Conservation (phyloP, 306 rosid species). For the Cucurbita maxima region DNA sequence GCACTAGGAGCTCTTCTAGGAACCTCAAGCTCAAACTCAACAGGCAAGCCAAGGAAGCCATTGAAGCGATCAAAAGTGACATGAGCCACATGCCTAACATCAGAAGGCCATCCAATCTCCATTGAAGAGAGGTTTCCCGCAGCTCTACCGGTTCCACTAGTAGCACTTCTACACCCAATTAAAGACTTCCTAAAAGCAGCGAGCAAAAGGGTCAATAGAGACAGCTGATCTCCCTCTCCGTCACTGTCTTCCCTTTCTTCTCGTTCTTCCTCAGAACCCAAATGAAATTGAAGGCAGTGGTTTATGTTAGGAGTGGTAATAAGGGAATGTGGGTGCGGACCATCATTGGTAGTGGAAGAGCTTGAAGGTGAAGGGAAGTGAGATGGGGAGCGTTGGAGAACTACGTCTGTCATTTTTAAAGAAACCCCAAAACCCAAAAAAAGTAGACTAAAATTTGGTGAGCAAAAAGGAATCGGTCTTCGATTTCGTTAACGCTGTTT, state of each 20-base stretch:
- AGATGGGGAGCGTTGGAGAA: conserved; percentile 53
- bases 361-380: conserved; percentile 86
- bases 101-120: conserved; percentile 97
- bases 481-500: neutral
- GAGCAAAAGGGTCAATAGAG: conserved; percentile 55
- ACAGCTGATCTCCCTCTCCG: conserved; percentile 64
- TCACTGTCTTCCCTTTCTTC: conserved; percentile 37
- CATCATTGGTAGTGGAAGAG: conserved; percentile 45
- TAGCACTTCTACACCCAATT: conserved; percentile 45
- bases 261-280: conserved; percentile 16
- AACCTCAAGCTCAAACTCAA: conserved; percentile 87
- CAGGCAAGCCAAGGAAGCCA: conserved; percentile 96
- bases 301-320: conserved; percentile 33
- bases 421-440: neutral
- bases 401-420: conserved; percentile 65
- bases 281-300: conserved; percentile 18
- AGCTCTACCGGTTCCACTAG: neutral
- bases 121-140: conserved; percentile 37
- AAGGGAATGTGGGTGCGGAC: conserved; percentile 39
- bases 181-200: conserved; percentile 75
- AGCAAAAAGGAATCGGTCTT: conserved; percentile 14
- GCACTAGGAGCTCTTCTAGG: conserved; percentile 94
- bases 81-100: conserved; percentile 90
- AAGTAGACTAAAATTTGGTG: neutral
- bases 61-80: conserved; percentile 93